Evolutionary conservation across 2,329 filamentous ascomycete genomes (phyloP).

Genomic region (Tolypocladium sp.): DNA sequence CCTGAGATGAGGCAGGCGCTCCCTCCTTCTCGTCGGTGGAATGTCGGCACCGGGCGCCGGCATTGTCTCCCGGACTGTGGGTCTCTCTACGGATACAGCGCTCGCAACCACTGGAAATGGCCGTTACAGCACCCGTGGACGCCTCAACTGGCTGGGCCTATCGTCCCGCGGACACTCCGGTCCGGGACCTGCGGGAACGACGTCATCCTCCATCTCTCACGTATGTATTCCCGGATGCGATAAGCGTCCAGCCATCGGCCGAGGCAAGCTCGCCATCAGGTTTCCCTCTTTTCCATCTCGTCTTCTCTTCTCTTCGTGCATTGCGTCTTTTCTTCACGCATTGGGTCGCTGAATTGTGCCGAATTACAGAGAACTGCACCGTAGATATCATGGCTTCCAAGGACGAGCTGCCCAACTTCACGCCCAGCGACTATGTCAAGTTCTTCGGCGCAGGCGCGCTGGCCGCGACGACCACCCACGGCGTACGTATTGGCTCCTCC

Average conservation of each 20-base stretch:
- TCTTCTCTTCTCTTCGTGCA: not conserved
- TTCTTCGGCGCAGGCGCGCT: slow-evolving; percentile 45
- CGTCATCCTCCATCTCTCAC: slow-evolving; percentile 5
- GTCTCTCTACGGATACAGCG: too few species aligned
- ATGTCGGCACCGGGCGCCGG: too few species aligned
- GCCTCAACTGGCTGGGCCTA: too few species aligned
- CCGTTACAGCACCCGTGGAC: too few species aligned
- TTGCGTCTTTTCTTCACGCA: not conserved
- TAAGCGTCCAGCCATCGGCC: not conserved
- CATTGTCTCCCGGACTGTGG: too few species aligned
- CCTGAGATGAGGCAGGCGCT: too few species aligned
- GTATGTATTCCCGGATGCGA: not conserved
- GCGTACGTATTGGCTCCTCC: slow-evolving; percentile 22
- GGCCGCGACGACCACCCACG: slow-evolving; percentile 42
- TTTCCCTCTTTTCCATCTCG: not conserved
- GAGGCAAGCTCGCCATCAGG: not conserved
- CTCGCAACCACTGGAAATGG: not conserved
- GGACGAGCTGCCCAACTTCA: slow-evolving; percentile 30
- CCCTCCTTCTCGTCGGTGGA: too few species aligned
- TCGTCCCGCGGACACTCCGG: slow-evolving; percentile 1
- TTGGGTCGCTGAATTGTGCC: not conserved
- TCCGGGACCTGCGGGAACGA: slow-evolving; percentile 5
- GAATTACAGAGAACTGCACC: not conserved
- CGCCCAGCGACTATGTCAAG: slow-evolving; percentile 35
- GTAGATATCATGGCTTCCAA: slow-evolving; percentile 13